Percentiles rank a stretch among this genome's conserved stretches.
phyloP scores from a whole-genome alignment of 2,329 filamentous ascomycete species.

The Fusarium sp. region DNA sequence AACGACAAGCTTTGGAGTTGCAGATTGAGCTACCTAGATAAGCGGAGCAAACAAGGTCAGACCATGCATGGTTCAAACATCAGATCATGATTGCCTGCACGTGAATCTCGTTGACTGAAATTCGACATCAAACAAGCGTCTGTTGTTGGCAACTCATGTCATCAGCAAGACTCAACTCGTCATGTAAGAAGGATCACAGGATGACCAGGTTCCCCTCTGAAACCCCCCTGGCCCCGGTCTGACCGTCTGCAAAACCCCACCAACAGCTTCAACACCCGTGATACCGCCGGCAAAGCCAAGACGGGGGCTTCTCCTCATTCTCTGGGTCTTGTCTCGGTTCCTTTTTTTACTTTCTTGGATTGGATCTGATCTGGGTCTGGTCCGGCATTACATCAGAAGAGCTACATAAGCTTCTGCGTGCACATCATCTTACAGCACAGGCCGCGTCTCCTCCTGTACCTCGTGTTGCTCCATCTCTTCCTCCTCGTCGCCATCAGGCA shows the following conservation, averaged over 20 bases:
- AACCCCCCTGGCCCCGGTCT: constrained; percentile 2
- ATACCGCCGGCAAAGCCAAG: constrained; percentile 4
- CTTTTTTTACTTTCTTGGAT: constrained; percentile 12
- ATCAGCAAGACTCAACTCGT: neutral
- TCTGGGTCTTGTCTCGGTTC: neutral
- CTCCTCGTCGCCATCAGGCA: neutral
- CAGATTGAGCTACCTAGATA: neutral
- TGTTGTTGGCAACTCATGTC: no score
- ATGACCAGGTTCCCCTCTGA: constrained; percentile 28
- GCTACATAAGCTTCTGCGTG: constrained; percentile 12
- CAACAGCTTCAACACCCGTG: constrained; percentile 11
- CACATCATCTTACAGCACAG: constrained; percentile 35
- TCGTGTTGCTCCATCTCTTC: constrained; percentile 2
- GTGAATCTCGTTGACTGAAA: no score
- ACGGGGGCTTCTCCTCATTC: constrained; percentile 1
- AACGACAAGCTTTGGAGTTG: neutral
- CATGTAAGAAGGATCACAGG: constrained; percentile 8
- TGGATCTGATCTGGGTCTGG: neutral
- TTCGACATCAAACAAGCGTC: no score
- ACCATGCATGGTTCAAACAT: no score
- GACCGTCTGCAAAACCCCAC: constrained; percentile 9
- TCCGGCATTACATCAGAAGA: constrained; percentile 15
- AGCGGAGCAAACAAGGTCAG: no score
- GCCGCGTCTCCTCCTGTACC: constrained; percentile 26
- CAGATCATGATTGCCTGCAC: no score